A percentile compares a stretch with the other conserved stretches of the same genome.
These are phyloP conservation scores for Ammopiptanthus mongolicus DNA, from an alignment of 306 rosid genomes.

Conservation along the genomic window DNA sequence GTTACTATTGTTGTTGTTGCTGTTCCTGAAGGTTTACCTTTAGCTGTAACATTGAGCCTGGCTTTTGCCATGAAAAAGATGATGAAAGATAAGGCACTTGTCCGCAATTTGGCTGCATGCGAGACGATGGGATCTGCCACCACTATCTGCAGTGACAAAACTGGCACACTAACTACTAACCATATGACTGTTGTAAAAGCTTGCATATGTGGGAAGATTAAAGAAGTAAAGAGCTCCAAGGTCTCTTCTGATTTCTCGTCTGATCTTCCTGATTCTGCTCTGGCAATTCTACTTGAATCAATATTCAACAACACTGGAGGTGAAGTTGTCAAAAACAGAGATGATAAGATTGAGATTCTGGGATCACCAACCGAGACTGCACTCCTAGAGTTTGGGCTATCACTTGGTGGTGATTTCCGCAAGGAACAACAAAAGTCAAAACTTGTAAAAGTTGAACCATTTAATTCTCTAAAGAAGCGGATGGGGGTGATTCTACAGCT, in stretches of 20 bases:
- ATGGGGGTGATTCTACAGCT: slow-evolving; percentile 81
- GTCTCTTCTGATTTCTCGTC: slow-evolving; percentile 43
- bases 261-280: slow-evolving; percentile 62
- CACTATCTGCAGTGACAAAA: slow-evolving; percentile 95
- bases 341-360: slow-evolving; percentile 61
- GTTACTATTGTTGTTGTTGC: slow-evolving; percentile 98
- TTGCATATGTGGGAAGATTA: slow-evolving; percentile 64
- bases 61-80: slow-evolving; percentile 99
- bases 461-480: slow-evolving; percentile 79
- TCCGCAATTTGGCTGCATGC: slow-evolving; percentile 94
- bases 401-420: slow-evolving; percentile 72
- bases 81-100: slow-evolving; percentile 99
- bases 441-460: slow-evolving; percentile 85
- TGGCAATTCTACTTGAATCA: slow-evolving; percentile 68
- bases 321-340: slow-evolving; percentile 76
- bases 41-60: slow-evolving; percentile 96
- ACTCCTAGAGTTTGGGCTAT: slow-evolving; percentile 74
- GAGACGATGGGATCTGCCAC: slow-evolving; percentile 99
- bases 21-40: slow-evolving; percentile 97
- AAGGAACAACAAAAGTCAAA: slow-evolving; percentile 51
- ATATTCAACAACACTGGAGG: slow-evolving; percentile 95
- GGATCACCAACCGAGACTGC: slow-evolving; percentile 96
- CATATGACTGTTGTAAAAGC: slow-evolving; percentile 95
- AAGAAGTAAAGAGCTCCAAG: slow-evolving; percentile 50
- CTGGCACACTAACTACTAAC: slow-evolving; percentile 94